phyloP scores from a whole-genome alignment of 208 protist species.

The Acanthamoeba sp. region DNA sequence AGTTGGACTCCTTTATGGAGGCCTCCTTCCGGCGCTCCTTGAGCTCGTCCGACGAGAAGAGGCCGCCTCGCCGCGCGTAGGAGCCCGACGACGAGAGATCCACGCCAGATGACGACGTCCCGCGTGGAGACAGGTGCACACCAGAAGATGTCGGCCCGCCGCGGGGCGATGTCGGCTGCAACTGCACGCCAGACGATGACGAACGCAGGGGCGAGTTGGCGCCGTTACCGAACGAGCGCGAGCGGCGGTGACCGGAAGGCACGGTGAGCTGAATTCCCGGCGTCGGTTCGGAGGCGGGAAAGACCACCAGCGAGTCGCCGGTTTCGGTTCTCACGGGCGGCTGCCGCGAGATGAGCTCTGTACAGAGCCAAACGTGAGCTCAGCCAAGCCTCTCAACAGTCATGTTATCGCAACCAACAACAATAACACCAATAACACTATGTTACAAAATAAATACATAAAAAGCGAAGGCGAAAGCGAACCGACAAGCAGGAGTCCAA shows the following conservation, averaged over 20 bases:
- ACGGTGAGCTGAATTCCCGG: not conserved
- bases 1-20: not conserved
- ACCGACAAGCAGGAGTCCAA: too few species aligned
- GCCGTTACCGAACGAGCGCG: not conserved
- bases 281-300: not conserved
- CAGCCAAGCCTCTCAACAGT: too few species aligned
- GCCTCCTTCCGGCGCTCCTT: not conserved
- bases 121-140: not conserved
- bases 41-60: too few species aligned
- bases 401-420: too few species aligned
- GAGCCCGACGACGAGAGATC: constrained; percentile 12
- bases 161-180: too few species aligned
- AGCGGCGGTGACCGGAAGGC: not conserved
- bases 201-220: too few species aligned
- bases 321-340: not conserved
- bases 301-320: not conserved
- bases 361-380: too few species aligned
- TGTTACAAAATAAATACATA: too few species aligned
- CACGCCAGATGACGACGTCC: not conserved
- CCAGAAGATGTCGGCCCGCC: not conserved
- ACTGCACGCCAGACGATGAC: not conserved
- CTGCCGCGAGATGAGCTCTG: too few species aligned
- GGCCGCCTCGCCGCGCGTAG: not conserved
- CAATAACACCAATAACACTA: too few species aligned
- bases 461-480: too few species aligned